Evolutionary conservation across 345 rosid genomes (phyloP).

Genomic region (Leavenworthia alabamica): DNA sequence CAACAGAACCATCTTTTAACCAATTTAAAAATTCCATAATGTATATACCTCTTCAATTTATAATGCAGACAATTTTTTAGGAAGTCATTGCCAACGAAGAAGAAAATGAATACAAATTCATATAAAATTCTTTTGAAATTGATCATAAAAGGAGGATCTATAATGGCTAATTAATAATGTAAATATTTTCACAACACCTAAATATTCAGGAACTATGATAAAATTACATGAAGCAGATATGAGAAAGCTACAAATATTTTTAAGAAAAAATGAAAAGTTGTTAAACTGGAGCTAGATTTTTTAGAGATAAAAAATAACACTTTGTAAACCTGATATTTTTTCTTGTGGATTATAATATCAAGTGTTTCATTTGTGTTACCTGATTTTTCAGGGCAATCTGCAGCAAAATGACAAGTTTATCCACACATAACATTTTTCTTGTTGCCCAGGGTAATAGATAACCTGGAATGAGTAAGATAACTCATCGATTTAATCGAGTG

Average conservation of each 20-base stretch:
- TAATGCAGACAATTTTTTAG: constrained; percentile 96
- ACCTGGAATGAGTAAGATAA: constrained; percentile 40
- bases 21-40: constrained; percentile 1
- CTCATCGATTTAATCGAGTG: not conserved
- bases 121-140: constrained; percentile 86
- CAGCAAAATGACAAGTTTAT: constrained; percentile 91
- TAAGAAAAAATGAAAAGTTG: not conserved
- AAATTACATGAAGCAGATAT: not conserved
- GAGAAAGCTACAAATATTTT: not conserved
- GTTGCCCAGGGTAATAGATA: constrained; percentile 82
- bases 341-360: constrained; percentile 83
- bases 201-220: constrained; percentile 71
- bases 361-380: constrained; percentile 46
- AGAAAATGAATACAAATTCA: constrained; percentile 94
- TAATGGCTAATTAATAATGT: constrained; percentile 76
- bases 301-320: constrained; percentile 7
- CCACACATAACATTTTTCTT: constrained; percentile 90
- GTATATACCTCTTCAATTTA: constrained; percentile 87
- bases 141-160: constrained; percentile 70
- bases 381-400: constrained; percentile 73
- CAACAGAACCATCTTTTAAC: constrained; percentile 3
- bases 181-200: constrained; percentile 94
- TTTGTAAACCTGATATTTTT: constrained; percentile 94
- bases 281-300: not conserved
- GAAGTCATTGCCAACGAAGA: constrained; percentile 99